These are phyloP conservation scores for Petrea volubilis DNA, from an alignment of 257 asterid genomes.

Conservation along the genomic window DNA sequence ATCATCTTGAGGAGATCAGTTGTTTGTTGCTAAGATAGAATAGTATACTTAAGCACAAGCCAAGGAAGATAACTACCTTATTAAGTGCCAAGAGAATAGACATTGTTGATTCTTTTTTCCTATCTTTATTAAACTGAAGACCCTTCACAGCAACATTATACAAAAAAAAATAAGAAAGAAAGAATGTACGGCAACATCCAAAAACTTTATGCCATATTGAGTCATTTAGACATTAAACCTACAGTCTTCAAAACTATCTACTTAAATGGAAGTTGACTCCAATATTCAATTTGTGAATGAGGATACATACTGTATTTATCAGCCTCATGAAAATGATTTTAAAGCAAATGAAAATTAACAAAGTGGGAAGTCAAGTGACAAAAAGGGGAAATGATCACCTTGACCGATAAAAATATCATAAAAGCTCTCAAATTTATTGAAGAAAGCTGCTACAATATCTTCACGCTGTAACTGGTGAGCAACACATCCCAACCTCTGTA, in stretches of 20 bases:
- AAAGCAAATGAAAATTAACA: neutral
- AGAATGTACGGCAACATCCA: neutral
- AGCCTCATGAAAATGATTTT: neutral
- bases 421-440: slow-evolving; percentile 73
- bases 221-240: neutral
- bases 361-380: neutral
- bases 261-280: neutral
- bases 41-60: neutral
- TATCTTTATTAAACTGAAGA: neutral
- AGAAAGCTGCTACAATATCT: slow-evolving; percentile 83
- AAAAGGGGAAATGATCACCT: slow-evolving; percentile 51
- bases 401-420: slow-evolving; percentile 55
- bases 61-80: slow-evolving; percentile 8
- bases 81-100: slow-evolving; percentile 14
- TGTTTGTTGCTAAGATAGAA: neutral
- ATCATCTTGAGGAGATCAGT: slow-evolving; percentile 6
- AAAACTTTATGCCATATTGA: neutral
- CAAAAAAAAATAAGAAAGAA: too few species aligned
- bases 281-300: slow-evolving; percentile 9
- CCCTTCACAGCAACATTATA: neutral
- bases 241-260: neutral
- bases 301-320: neutral
- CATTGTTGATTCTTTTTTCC: neutral
- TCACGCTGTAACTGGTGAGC: slow-evolving; percentile 56
- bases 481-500: slow-evolving; percentile 47